phyloP scores from a whole-genome alignment of 1,284 basidiomycete species.

The Ustilago tritici region DNA sequence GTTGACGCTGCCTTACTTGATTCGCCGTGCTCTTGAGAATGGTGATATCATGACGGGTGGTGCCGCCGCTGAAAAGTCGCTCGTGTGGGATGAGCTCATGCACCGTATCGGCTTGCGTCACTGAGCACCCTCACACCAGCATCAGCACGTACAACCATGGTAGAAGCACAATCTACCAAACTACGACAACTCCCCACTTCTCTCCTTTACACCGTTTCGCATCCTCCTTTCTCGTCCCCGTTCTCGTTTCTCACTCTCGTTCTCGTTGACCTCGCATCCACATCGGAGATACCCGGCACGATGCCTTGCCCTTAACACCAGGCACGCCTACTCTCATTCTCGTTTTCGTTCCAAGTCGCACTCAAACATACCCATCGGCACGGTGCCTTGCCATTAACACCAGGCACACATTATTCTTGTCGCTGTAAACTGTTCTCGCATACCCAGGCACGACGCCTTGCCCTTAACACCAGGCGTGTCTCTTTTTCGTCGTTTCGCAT shows the following conservation, averaged over 20 bases:
- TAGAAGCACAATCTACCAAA: background rate
- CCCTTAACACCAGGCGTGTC: conserved; percentile 46
- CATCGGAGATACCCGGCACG: conserved; percentile 38
- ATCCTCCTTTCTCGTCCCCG: background rate
- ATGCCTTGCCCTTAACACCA: conserved; percentile 52
- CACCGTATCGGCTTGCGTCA: conserved; percentile 44
- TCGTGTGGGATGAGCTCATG: conserved; percentile 47
- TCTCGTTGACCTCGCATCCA: conserved; percentile 6
- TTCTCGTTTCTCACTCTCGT: conserved; percentile 1
- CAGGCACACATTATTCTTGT: conserved; percentile 14
- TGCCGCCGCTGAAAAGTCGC: conserved; percentile 70
- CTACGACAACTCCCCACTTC: background rate
- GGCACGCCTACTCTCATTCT: conserved; percentile 3
- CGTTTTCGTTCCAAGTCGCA: background rate
- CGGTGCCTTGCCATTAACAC: conserved; percentile 51
- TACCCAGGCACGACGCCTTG: conserved; percentile 43
- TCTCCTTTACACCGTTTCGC: background rate
- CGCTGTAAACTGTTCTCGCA: conserved; percentile 18
- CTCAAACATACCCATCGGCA: conserved; percentile 27
- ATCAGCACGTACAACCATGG: background rate
- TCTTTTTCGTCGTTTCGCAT: conserved; percentile 13
- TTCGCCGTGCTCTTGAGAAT: conserved; percentile 82
- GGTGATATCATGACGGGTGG: conserved; percentile 76
- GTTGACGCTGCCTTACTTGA: conserved; percentile 80
- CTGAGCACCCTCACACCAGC: conserved; percentile 2